Conservation (phyloP, 2,329 filamentous ascomycete genomes). For the Thelonectria discophora region DNA sequence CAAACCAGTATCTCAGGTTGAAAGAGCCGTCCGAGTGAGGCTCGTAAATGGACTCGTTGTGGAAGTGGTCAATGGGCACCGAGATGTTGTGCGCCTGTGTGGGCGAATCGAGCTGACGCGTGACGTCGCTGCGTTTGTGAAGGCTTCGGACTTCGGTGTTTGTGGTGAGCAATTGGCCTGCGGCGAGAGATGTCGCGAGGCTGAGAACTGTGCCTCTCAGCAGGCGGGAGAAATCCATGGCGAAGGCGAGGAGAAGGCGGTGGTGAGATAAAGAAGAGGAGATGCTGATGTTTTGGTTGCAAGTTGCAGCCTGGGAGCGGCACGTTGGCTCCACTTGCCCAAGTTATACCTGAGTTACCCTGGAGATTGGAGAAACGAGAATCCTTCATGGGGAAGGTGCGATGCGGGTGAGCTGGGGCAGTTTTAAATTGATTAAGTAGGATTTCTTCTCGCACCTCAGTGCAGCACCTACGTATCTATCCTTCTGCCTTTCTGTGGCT, state of each 20-base stretch:
- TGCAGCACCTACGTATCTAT: no score
- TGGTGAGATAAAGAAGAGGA: neutral
- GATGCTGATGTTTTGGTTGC: neutral
- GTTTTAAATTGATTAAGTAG: no score
- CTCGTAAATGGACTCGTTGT: constrained; percentile 79
- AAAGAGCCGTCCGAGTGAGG: constrained; percentile 77
- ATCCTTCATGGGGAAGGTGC: no score
- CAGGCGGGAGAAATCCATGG: constrained; percentile 11
- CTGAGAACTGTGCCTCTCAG: constrained; percentile 6
- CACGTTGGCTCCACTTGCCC: no score
- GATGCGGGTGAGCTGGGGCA: no score
- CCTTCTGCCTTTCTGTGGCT: no score
- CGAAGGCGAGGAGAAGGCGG: neutral
- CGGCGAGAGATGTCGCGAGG: constrained; percentile 3
- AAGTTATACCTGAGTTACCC: no score
- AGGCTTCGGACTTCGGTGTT: constrained; percentile 17
- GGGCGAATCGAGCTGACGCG: constrained; percentile 16
- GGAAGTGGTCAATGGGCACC: constrained; percentile 80
- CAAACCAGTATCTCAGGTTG: constrained; percentile 83
- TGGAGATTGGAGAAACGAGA: no score
- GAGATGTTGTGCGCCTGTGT: constrained; percentile 43
- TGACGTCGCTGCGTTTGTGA: constrained; percentile 1
- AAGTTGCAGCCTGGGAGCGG: no score
- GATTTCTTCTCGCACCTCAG: no score
- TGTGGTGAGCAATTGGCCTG: neutral